Evolutionary conservation across 768 basidiomycete species (phyloP).

Genomic region (Baorangia bicolor): DNA sequence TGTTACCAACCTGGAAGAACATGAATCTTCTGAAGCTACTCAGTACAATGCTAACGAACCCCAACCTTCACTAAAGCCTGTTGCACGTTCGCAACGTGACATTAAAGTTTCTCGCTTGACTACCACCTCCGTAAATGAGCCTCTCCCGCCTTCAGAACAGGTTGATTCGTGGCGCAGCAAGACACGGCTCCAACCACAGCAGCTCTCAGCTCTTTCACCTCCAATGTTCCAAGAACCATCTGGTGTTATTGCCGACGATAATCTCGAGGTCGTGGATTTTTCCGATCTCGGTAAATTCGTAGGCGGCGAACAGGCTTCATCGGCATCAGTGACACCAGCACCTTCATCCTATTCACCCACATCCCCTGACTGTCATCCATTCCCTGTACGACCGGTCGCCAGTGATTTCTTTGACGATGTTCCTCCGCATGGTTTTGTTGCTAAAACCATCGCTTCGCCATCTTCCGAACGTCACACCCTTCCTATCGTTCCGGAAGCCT

Average conservation of each 20-base stretch:
- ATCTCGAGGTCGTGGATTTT: conserved; percentile 80
- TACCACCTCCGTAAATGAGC: conserved; percentile 19
- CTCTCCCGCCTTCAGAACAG: conserved; percentile 34
- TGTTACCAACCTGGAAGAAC: conserved; percentile 5
- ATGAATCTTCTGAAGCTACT: neutral
- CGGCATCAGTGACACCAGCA: conserved; percentile 9
- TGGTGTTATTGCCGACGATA: conserved; percentile 50
- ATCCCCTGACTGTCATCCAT: conserved; percentile 22
- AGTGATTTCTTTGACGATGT: conserved; percentile 73
- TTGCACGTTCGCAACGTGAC: conserved; percentile 24
- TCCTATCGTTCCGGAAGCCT: conserved; percentile 16
- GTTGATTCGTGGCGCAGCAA: conserved; percentile 70
- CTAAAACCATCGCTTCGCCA: conserved; percentile 31
- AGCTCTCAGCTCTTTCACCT: conserved; percentile 33
- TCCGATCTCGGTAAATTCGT: conserved; percentile 72
- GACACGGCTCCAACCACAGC: conserved; percentile 29
- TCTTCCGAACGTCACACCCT: conserved; percentile 17
- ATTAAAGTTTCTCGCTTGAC: conserved; percentile 1
- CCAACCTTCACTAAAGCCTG: conserved; percentile 36
- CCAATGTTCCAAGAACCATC: conserved; percentile 37
- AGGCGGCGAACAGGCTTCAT: conserved; percentile 34
- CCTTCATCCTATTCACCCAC: conserved; percentile 19
- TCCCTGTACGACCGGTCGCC: conserved; percentile 52
- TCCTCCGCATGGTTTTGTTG: conserved; percentile 35
- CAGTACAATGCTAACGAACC: conserved; percentile 26